phyloP scores from a whole-genome alignment of 2,329 filamentous ascomycete genomes.

The Zasmidium angulare region DNA sequence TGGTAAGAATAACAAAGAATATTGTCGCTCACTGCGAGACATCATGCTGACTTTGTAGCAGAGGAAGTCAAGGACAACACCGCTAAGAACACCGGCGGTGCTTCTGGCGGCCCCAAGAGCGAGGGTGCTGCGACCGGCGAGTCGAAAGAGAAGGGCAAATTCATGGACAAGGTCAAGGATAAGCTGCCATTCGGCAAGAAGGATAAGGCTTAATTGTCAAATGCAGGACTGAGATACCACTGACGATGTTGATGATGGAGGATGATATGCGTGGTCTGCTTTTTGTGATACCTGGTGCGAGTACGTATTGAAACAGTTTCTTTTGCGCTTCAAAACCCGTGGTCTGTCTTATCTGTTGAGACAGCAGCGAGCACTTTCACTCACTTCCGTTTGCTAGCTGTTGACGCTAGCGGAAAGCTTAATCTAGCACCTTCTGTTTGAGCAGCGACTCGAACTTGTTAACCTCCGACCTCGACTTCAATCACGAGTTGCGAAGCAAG shows the following conservation, averaged over 20 bases:
- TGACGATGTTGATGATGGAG: slow-evolving; percentile 1
- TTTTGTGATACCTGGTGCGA: slow-evolving; percentile 8
- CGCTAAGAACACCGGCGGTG: slow-evolving; percentile 28
- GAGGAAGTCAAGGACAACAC: slow-evolving; percentile 30
- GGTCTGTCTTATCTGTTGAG: not conserved
- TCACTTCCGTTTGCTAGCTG: too few species aligned
- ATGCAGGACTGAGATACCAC: not conserved
- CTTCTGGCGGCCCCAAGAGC: slow-evolving; percentile 10
- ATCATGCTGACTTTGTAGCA: slow-evolving; percentile 7
- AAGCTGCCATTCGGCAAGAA: slow-evolving; percentile 27
- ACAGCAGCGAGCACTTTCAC: too few species aligned
- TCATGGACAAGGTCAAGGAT: slow-evolving; percentile 30
- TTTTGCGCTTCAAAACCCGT: not conserved
- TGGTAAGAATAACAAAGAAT: slow-evolving; percentile 22
- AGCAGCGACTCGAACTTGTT: too few species aligned
- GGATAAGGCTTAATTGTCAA: slow-evolving; percentile 3
- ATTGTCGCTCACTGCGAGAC: not conserved
- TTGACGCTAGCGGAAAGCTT: too few species aligned
- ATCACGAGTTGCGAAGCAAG: too few species aligned
- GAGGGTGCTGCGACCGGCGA: slow-evolving; percentile 3
- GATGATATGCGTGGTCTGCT: not conserved
- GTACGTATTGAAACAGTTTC: not conserved
- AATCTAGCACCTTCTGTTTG: too few species aligned
- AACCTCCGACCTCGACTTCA: too few species aligned
- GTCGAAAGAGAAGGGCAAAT: slow-evolving; percentile 28